Evolutionary conservation across 2,329 filamentous ascomycete genomes (phyloP).

Genomic region (Colletotrichum aenigma): DNA sequence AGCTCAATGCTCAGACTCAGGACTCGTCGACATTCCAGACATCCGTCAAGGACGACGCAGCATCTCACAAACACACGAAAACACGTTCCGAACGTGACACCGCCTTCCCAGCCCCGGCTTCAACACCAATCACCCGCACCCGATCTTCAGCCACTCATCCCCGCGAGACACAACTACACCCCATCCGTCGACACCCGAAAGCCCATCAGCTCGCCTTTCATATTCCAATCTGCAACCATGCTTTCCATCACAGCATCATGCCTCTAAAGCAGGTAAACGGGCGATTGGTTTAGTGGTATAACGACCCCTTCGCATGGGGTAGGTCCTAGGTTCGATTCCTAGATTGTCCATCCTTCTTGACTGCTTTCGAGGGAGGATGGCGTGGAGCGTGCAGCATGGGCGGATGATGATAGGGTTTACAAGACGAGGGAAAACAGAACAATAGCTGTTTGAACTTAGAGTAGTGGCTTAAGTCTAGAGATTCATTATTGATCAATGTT

Average conservation of each 20-base stretch:
- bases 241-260: background rate
- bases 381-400: background rate
- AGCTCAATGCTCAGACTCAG: background rate
- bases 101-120: background rate
- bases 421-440: background rate
- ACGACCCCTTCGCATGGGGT: background rate
- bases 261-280: background rate
- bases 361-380: no score
- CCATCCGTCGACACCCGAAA: background rate
- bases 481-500: background rate
- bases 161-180: background rate
- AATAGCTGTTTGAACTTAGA: background rate
- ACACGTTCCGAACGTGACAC: background rate
- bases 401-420: background rate
- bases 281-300: background rate
- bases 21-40: background rate
- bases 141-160: background rate
- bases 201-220: background rate
- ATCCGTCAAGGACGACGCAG: background rate
- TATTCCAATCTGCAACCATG: background rate
- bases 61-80: background rate
- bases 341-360: background rate
- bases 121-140: background rate
- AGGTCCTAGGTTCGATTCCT: slow-evolving; percentile 2
- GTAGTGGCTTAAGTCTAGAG: background rate